phyloP scores from a whole-genome alignment of 495 filamentous ascomycete species.

The Daldinia childiae region DNA sequence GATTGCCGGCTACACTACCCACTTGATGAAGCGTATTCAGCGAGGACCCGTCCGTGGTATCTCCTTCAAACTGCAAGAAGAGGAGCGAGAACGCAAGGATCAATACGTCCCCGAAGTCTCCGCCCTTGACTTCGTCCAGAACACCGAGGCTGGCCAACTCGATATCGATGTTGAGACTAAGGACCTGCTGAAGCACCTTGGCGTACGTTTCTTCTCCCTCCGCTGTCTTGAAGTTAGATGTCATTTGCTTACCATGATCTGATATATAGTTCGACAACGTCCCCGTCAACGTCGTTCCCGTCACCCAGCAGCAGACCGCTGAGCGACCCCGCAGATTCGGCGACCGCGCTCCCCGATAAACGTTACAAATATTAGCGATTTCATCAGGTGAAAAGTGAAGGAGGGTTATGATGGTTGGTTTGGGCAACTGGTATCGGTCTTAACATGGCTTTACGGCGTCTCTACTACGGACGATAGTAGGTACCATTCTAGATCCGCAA shows the following conservation, averaged over 20 bases:
- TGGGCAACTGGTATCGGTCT: slow-evolving; percentile 55
- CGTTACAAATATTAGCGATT: slow-evolving; percentile 31
- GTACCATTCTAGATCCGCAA: slow-evolving; percentile 59
- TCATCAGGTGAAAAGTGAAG: slow-evolving; percentile 19
- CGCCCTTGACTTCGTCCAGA: slow-evolving; percentile 94
- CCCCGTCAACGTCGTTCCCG: slow-evolving; percentile 90
- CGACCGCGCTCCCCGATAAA: slow-evolving; percentile 59
- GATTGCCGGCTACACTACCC: slow-evolving; percentile 98
- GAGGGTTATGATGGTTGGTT: slow-evolving; percentile 43
- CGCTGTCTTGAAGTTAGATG: neutral
- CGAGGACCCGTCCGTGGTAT: slow-evolving; percentile 99
- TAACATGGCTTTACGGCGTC: slow-evolving; percentile 58
- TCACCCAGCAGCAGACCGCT: slow-evolving; percentile 83
- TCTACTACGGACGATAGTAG: slow-evolving; percentile 55
- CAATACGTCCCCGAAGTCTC: slow-evolving; percentile 99
- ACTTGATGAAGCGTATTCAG: slow-evolving; percentile 98
- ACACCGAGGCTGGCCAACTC: slow-evolving; percentile 87
- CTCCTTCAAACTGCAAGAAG: slow-evolving; percentile 99
- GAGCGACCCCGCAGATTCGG: slow-evolving; percentile 71
- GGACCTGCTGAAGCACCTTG: slow-evolving; percentile 96
- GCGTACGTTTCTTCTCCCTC: slow-evolving; percentile 71
- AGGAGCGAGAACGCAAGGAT: slow-evolving; percentile 99
- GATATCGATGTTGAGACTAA: slow-evolving; percentile 98
- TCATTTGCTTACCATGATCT: slow-evolving; percentile 37
- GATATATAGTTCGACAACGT: slow-evolving; percentile 87